phyloP scores from a whole-genome alignment of 805 yeast genomes.

The Sugiyamaella valdiviana region DNA sequence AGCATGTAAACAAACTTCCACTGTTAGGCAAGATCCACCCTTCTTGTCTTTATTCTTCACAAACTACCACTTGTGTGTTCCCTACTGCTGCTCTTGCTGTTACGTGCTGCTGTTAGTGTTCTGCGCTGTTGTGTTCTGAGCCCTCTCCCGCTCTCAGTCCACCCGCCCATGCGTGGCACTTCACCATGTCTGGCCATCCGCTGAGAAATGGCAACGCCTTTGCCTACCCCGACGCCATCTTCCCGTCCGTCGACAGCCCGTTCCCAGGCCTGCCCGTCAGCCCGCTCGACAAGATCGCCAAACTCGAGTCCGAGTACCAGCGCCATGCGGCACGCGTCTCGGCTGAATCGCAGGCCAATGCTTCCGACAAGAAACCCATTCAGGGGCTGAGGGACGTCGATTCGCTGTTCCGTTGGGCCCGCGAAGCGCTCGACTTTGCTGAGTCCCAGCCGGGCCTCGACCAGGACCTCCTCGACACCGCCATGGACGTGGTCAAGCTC shows the following conservation, averaged over 20 bases:
- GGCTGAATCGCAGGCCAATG: constrained; percentile 2
- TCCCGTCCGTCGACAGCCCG: constrained; percentile 26
- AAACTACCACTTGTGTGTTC: too few relatives aligned
- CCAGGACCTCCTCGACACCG: constrained; percentile 19
- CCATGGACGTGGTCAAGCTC: constrained; percentile 20
- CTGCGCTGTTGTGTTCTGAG: too few relatives aligned
- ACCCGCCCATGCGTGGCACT: not conserved
- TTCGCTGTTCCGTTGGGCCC: constrained; percentile 29
- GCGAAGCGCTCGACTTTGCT: constrained; percentile 25
- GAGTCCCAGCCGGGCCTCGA: constrained; percentile 27
- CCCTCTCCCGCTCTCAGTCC: not conserved
- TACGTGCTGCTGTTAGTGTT: too few relatives aligned
- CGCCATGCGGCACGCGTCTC: constrained; percentile 8
- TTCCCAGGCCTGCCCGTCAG: constrained; percentile 23
- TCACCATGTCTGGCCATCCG: not conserved
- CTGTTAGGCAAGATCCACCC: not conserved
- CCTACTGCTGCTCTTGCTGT: too few relatives aligned
- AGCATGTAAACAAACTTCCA: not conserved
- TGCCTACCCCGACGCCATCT: constrained; percentile 29
- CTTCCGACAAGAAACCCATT: constrained; percentile 7
- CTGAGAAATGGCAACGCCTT: constrained; percentile 14
- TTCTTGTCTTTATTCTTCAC: too few relatives aligned
- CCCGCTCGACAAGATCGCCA: constrained; percentile 19
- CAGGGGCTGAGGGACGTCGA: constrained; percentile 6
- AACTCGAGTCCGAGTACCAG: constrained; percentile 13